phyloP scores from a whole-genome alignment of 495 filamentous ascomycete genomes.

The Tuber umbilicatum region DNA sequence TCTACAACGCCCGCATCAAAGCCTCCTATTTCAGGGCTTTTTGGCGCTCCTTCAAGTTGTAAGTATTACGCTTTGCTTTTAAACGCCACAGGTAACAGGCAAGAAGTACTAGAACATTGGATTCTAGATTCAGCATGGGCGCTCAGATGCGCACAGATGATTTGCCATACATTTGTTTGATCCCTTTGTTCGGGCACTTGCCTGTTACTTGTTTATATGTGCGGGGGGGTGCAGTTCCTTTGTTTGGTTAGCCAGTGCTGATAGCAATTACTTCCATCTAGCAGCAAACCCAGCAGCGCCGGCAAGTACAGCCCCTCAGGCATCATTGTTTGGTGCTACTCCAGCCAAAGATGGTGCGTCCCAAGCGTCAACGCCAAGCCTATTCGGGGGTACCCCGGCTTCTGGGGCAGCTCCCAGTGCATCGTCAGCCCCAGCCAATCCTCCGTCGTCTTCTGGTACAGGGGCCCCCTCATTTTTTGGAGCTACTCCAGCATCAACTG shows the following conservation, averaged over 20 bases:
- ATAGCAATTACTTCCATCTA: neutral
- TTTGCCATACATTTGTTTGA: too few relatives aligned
- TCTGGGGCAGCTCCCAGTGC: slow-evolving; percentile 2
- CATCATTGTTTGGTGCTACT: neutral
- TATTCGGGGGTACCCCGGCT: slow-evolving; percentile 17
- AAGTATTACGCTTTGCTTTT: neutral
- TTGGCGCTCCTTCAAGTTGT: slow-evolving; percentile 1
- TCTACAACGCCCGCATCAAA: slow-evolving; percentile 35
- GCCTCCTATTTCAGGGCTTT: slow-evolving; percentile 23
- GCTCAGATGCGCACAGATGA: too few relatives aligned
- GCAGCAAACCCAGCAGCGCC: slow-evolving; percentile 11
- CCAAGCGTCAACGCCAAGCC: neutral
- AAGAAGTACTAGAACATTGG: too few relatives aligned
- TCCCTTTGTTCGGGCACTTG: too few relatives aligned
- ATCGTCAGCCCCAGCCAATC: slow-evolving; percentile 14
- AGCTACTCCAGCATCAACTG: slow-evolving; percentile 11
- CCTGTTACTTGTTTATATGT: too few relatives aligned
- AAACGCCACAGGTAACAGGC: neutral
- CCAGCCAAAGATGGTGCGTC: slow-evolving; percentile 1
- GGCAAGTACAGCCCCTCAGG: slow-evolving; percentile 8
- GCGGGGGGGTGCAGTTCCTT: neutral
- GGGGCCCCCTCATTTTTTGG: slow-evolving; percentile 12
- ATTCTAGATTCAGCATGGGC: neutral
- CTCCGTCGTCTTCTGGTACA: neutral
- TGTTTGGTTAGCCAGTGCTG: neutral